A percentile compares a stretch with the other conserved stretches of the same genome.
Evolutionary conservation across 495 filamentous ascomycete genomes (phyloP).

Genomic region (Patellaria atrata): DNA sequence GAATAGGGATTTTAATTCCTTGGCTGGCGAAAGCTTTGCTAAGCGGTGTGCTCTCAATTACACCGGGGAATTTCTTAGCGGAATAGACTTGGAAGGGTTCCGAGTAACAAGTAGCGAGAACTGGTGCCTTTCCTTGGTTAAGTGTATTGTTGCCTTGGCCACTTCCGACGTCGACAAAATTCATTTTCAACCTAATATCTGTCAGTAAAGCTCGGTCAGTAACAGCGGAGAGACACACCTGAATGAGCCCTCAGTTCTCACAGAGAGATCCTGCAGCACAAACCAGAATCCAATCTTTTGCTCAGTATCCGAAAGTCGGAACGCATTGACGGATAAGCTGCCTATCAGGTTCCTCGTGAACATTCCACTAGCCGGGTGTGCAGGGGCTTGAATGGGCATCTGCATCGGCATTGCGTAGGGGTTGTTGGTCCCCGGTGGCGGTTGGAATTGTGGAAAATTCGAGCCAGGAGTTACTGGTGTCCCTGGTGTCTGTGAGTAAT

Average conservation of each 20-base stretch:
- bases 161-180: constrained; percentile 71
- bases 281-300: constrained; percentile 93
- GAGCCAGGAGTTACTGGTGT: background rate
- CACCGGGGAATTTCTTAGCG: constrained; percentile 96
- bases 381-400: constrained; percentile 29
- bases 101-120: constrained; percentile 78
- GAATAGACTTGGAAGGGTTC: constrained; percentile 88
- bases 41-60: constrained; percentile 83
- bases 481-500: background rate
- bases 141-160: constrained; percentile 30
- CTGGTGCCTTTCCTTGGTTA: constrained; percentile 67
- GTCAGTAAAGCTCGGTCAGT: constrained; percentile 10
- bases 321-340: constrained; percentile 79
- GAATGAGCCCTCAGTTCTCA: constrained; percentile 82
- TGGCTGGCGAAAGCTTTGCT: constrained; percentile 91
- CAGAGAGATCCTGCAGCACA: constrained; percentile 87
- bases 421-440: constrained; percentile 1
- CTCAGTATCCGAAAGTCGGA: constrained; percentile 65
- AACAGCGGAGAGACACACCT: constrained; percentile 39
- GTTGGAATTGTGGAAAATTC: background rate
- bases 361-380: constrained; percentile 56
- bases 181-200: constrained; percentile 46
- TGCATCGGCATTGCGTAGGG: constrained; percentile 6
- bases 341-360: constrained; percentile 95
- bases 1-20: constrained; percentile 92